phyloP scores from a whole-genome alignment of 2,329 filamentous ascomycete species.

The Botrytis galanthina region DNA sequence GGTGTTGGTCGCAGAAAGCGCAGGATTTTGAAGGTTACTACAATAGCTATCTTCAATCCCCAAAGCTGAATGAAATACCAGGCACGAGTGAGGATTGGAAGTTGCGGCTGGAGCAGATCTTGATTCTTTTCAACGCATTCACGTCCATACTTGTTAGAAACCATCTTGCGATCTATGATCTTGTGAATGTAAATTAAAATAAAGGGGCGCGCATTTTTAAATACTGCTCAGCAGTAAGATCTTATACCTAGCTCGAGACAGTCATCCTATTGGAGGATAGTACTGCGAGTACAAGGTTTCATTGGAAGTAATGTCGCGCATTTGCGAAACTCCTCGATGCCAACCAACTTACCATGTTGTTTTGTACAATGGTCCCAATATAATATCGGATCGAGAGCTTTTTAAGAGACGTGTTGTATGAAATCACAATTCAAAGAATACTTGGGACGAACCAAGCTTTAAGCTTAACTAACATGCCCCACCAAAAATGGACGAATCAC shows the following conservation, averaged over 20 bases:
- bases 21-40: constrained; percentile 17
- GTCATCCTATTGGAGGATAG: constrained; percentile 12
- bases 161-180: neutral
- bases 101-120: constrained; percentile 18
- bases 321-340: neutral
- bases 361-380: neutral
- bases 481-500: neutral
- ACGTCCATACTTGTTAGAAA: constrained; percentile 4
- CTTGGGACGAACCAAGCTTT: neutral
- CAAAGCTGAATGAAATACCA: constrained; percentile 24
- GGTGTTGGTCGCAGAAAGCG: constrained; percentile 18
- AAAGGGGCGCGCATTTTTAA: neutral
- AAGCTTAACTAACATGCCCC: neutral
- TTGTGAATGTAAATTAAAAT: neutral
- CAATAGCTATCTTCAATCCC: constrained; percentile 18
- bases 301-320: neutral
- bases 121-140: neutral
- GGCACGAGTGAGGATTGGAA: constrained; percentile 19
- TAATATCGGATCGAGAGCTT: neutral
- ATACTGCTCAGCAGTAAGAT: neutral
- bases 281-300: neutral
- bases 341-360: neutral
- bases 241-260: neutral
- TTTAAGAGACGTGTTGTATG: neutral
- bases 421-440: neutral